Evolutionary conservation across 257 asterid species (phyloP).

Genomic region (Cinchona pubescens): DNA sequence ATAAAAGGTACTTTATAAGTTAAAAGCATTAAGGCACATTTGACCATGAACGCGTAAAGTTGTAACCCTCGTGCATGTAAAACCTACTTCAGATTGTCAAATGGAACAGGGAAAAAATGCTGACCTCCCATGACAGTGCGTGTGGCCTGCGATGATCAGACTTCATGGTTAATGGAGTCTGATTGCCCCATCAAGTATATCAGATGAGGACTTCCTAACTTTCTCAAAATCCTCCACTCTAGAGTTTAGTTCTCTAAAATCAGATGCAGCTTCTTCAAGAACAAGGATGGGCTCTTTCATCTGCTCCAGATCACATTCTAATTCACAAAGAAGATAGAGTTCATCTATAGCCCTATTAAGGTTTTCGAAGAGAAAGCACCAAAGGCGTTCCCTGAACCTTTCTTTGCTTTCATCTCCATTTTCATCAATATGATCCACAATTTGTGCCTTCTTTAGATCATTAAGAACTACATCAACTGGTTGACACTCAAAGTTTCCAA

Average conservation of each 20-base stretch:
- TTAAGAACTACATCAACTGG: constrained; percentile 34
- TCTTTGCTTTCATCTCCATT: constrained; percentile 74
- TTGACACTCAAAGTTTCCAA: constrained; percentile 31
- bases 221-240: constrained; percentile 93
- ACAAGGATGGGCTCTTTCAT: constrained; percentile 93
- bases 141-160: constrained; percentile 98
- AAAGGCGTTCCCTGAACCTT: constrained; percentile 96
- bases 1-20: neutral
- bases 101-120: constrained; percentile 25
- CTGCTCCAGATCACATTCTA: constrained; percentile 94
- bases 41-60: neutral
- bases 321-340: constrained; percentile 97
- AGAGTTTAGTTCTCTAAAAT: constrained; percentile 72
- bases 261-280: constrained; percentile 96
- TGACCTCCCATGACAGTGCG: constrained; percentile 99
- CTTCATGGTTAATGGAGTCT: constrained; percentile 55
- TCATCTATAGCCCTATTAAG: constrained; percentile 95
- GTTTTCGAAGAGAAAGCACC: constrained; percentile 98
- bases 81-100: neutral
- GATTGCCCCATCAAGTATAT: constrained; percentile 55
- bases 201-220: constrained; percentile 59
- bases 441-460: constrained; percentile 34
- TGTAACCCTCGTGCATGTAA: neutral
- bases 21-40: neutral
- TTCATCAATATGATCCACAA: constrained; percentile 36